Evolutionary conservation across 345 rosid genomes (phyloP).

Genomic region (Firmiana major): DNA sequence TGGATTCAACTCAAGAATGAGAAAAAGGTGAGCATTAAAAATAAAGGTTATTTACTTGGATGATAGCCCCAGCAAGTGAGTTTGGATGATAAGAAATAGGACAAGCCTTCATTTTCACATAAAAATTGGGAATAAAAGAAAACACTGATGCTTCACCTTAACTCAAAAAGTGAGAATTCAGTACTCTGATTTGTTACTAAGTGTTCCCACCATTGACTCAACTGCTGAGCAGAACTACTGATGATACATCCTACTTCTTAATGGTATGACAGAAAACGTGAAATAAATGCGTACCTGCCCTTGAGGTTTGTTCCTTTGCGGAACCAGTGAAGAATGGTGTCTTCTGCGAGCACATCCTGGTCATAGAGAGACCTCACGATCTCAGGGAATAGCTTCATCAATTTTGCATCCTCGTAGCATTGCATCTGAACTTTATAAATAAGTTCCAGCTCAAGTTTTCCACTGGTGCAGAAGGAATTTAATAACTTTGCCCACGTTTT

Average conservation of each 20-base stretch:
- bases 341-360: slow-evolving; percentile 93
- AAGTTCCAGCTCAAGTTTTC: slow-evolving; percentile 90
- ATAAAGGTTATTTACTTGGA: too few relatives aligned
- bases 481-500: slow-evolving; percentile 86
- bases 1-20: not conserved
- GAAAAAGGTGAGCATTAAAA: not conserved
- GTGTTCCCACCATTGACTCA: not conserved
- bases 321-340: slow-evolving; percentile 89
- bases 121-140: not conserved
- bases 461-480: slow-evolving; percentile 74
- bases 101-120: not conserved
- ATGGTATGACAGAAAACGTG: not conserved
- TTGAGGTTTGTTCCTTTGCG: slow-evolving; percentile 81
- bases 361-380: slow-evolving; percentile 83
- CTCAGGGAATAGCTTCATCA: slow-evolving; percentile 96
- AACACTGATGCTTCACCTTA: not conserved
- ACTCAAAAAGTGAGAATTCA: not conserved
- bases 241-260: not conserved
- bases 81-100: not conserved
- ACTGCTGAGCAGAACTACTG: not conserved
- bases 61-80: too few relatives aligned
- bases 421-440: slow-evolving; percentile 97
- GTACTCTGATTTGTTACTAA: not conserved
- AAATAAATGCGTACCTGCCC: slow-evolving; percentile 66
- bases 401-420: slow-evolving; percentile 96